Conservation (phyloP, 345 rosid genomes). For the Dipteronia dyeriana region DNA sequence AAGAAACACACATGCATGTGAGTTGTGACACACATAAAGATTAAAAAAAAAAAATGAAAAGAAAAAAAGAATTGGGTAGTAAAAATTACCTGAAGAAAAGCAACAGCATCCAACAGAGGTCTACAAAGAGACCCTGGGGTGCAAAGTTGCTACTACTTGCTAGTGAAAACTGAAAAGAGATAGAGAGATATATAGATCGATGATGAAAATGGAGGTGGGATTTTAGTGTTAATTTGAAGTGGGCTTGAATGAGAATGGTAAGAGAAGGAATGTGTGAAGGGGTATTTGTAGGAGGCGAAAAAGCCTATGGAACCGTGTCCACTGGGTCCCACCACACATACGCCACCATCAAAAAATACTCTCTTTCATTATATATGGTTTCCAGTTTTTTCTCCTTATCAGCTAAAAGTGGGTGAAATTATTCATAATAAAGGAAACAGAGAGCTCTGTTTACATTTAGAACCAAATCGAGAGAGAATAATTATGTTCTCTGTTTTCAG, state of each 20-base stretch:
- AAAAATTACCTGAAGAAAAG: slow-evolving; percentile 6
- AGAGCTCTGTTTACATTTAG: background rate
- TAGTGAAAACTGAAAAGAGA: background rate
- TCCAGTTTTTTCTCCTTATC: slow-evolving; percentile 28
- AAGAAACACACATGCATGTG: background rate
- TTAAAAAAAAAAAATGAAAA: background rate
- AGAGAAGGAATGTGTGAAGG: slow-evolving; percentile 21
- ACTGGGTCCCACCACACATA: slow-evolving; percentile 51
- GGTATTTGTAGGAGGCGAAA: slow-evolving; percentile 51
- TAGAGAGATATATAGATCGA: background rate
- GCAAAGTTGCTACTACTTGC: slow-evolving; percentile 28
- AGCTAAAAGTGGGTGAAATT: slow-evolving; percentile 12
- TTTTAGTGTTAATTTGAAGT: background rate
- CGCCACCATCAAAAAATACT: slow-evolving; percentile 37
- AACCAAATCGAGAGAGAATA: too few relatives aligned
- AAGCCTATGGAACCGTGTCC: slow-evolving; percentile 58
- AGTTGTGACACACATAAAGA: background rate
- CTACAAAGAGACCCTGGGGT: slow-evolving; percentile 46
- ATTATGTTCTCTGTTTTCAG: background rate
- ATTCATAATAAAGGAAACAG: background rate
- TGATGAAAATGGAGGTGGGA: slow-evolving; percentile 21
- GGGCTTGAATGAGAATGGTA: slow-evolving; percentile 32
- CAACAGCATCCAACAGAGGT: slow-evolving; percentile 50
- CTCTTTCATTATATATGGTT: slow-evolving; percentile 29
- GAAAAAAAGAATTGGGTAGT: background rate